Base-by-base conservation (phyloP, 1,284 basidiomycete genomes). In the Puccinia polysora region DNA sequence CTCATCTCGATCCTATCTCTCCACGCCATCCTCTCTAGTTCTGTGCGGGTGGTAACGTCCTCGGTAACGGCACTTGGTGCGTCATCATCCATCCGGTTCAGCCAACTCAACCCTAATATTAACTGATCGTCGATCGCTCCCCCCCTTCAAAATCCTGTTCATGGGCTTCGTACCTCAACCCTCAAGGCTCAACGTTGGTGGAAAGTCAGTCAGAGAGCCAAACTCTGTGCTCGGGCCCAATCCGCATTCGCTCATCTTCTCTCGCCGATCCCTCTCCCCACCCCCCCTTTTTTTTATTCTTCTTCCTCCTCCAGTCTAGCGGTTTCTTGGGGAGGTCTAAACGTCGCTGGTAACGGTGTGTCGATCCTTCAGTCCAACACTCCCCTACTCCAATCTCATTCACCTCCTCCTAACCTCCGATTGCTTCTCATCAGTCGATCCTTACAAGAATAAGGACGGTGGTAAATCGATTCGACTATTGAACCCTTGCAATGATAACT, bases 311-410 rank as follows among this genome's bases (percentile, higher is more conserved):
- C 12, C 34, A 70, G 67, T 45, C 86, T 87, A 72, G 89, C 90
- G 20, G 83, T 93, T 55, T 86, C 86, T 3, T 85, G 84, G n/a
- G 87, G 87, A 20, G 91, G 90, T 36, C 73, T 75, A n/a, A 74
- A 77, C 34, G 75, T 80, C 3, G 78, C 45, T 18, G 50, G 38
- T 15, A 70, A 59, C 47, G 32, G 67, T 70, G 15, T 12, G 55
- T 43, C 5, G 12, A 58, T 7, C 32, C 20, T 23, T 32, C 34
- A 10, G 2, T 28, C 8, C 62, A 23, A 23, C 20, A n/a, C 45
- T 15, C 2, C 43, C 23, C 30, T 14, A 49, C 6, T n/a, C 38
- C 14, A 62, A 25, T 30, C n/a, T 32, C 43, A 47, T 2, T 23
- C 8, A n/a, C 25, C 53, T 30, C 47, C 20, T 5, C 34, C 10